A percentile compares a stretch with the other conserved stretches of the same genome.
phyloP scores from a whole-genome alignment of 345 rosid genomes.

The Salix suchowensis region DNA sequence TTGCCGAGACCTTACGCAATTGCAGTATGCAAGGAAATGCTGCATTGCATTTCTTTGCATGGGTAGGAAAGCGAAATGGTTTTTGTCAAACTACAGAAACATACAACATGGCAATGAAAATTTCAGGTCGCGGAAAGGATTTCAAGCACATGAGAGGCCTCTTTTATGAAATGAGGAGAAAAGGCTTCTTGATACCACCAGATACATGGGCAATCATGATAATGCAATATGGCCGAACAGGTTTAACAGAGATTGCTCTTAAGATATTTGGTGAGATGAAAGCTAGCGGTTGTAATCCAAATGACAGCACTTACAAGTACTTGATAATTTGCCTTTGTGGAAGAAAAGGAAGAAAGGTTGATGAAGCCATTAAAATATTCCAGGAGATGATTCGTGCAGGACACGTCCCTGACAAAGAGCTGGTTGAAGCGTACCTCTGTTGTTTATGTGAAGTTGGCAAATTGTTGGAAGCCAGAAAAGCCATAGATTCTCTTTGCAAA shows the following conservation, averaged over 20 bases:
- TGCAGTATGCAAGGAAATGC: slow-evolving; percentile 49
- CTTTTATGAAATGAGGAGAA: slow-evolving; percentile 77
- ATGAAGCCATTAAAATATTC: slow-evolving; percentile 53
- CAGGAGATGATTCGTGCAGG: slow-evolving; percentile 60
- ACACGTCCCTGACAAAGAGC: slow-evolving; percentile 53
- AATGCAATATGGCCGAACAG: slow-evolving; percentile 78
- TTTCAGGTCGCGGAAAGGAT: slow-evolving; percentile 74
- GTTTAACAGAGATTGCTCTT: slow-evolving; percentile 69
- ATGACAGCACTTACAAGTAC: slow-evolving; percentile 58
- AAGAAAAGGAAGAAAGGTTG: slow-evolving; percentile 64
- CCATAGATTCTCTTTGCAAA: slow-evolving; percentile 42
- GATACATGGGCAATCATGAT: slow-evolving; percentile 86
- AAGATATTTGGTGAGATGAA: slow-evolving; percentile 70
- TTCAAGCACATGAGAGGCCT: slow-evolving; percentile 75
- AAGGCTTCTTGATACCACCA: slow-evolving; percentile 46
- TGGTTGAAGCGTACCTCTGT: slow-evolving; percentile 51
- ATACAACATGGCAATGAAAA: slow-evolving; percentile 84
- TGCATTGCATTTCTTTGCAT: slow-evolving; percentile 64
- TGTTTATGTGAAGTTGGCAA: slow-evolving; percentile 60
- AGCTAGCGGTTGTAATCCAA: slow-evolving; percentile 40
- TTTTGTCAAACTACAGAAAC: slow-evolving; percentile 65
- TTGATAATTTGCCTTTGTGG: slow-evolving; percentile 64
- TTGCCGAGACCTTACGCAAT: slow-evolving; percentile 42
- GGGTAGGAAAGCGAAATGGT: slow-evolving; percentile 61
- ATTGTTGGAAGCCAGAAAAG: slow-evolving; percentile 48